Conservation (phyloP, 495 filamentous ascomycete genomes). For the Aspergillus indologenus region DNA sequence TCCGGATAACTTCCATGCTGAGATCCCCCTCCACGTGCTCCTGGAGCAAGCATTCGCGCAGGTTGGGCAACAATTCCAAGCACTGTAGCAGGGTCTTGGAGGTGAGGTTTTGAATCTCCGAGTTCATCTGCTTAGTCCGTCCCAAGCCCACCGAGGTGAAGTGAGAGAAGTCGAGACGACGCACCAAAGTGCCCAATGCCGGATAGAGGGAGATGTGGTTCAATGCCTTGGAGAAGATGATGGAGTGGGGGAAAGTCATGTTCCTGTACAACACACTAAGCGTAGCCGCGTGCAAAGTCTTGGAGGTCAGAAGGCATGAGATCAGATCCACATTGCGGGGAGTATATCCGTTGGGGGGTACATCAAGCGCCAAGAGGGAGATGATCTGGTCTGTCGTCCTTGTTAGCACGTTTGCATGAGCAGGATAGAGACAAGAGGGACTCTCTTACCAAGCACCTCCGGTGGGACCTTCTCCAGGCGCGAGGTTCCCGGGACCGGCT, state of each 20-base stretch:
- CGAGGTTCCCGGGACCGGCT: constrained; percentile 31
- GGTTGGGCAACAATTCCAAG: constrained; percentile 69
- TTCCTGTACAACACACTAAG: constrained; percentile 74
- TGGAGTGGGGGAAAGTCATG: constrained; percentile 83
- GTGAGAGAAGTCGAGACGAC: constrained; percentile 82
- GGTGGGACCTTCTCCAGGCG: constrained; percentile 65
- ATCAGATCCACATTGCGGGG: constrained; percentile 81
- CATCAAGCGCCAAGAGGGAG: constrained; percentile 67
- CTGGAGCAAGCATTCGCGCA: constrained; percentile 78
- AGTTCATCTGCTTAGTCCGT: constrained; percentile 74
- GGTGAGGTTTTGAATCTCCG: constrained; percentile 78
- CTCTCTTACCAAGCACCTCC: constrained; percentile 71
- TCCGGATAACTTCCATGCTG: constrained; percentile 61
- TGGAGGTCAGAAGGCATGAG: constrained; percentile 72
- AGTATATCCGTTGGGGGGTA: constrained; percentile 73
- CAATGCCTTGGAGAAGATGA: constrained; percentile 83
- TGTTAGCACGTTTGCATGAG: constrained; percentile 1
- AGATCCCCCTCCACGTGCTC: constrained; percentile 83
- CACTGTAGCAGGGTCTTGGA: constrained; percentile 71
- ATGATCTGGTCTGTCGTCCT: constrained; percentile 64
- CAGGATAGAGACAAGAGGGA: constrained; percentile 2
- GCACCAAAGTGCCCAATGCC: constrained; percentile 72
- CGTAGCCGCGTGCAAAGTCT: constrained; percentile 71
- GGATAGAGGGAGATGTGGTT: constrained; percentile 65
- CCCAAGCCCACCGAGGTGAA: constrained; percentile 83